phyloP scores from a whole-genome alignment of 495 filamentous ascomycete species.

The Penicillium maclennaniae region DNA sequence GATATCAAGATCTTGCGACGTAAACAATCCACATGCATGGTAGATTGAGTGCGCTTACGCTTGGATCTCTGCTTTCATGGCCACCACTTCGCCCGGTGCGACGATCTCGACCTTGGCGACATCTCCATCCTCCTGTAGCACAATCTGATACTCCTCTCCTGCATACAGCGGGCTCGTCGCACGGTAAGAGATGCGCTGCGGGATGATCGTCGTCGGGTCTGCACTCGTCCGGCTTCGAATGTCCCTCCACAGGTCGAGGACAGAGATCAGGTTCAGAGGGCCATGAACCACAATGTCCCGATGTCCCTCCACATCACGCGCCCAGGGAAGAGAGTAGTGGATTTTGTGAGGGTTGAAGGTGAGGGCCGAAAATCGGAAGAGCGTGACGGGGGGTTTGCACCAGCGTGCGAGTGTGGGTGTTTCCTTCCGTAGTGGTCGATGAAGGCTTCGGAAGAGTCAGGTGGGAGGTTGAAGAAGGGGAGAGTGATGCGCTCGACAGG shows the following conservation, averaged over 20 bases:
- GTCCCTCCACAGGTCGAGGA: constrained; percentile 64
- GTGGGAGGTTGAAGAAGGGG: constrained; percentile 10
- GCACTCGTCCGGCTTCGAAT: constrained; percentile 4
- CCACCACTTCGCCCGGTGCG: constrained; percentile 35
- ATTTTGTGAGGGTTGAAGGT: constrained; percentile 74
- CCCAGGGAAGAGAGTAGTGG: constrained; percentile 62
- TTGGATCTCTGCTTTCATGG: constrained; percentile 48
- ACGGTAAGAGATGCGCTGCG: constrained; percentile 53
- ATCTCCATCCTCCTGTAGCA: constrained; percentile 33
- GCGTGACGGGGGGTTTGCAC: constrained; percentile 51
- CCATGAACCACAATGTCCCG: constrained; percentile 59
- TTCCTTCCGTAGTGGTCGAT: constrained; percentile 18
- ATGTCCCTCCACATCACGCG: constrained; percentile 56
- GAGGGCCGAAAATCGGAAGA: constrained; percentile 69
- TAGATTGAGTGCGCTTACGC: not conserved
- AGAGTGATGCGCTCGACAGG: not conserved
- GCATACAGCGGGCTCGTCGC: constrained; percentile 60
- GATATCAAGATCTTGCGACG: too few species aligned
- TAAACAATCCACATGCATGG: too few species aligned
- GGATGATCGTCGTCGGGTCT: constrained; percentile 25
- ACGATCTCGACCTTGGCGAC: constrained; percentile 37
- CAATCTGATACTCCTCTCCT: constrained; percentile 48
- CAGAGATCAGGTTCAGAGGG: constrained; percentile 59
- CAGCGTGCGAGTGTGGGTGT: constrained; percentile 41
- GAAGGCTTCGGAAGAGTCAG: constrained; percentile 21